These are phyloP conservation scores for Aureobasidium vineae DNA, from an alignment of 2,329 filamentous ascomycete genomes.

Conservation along the genomic window DNA sequence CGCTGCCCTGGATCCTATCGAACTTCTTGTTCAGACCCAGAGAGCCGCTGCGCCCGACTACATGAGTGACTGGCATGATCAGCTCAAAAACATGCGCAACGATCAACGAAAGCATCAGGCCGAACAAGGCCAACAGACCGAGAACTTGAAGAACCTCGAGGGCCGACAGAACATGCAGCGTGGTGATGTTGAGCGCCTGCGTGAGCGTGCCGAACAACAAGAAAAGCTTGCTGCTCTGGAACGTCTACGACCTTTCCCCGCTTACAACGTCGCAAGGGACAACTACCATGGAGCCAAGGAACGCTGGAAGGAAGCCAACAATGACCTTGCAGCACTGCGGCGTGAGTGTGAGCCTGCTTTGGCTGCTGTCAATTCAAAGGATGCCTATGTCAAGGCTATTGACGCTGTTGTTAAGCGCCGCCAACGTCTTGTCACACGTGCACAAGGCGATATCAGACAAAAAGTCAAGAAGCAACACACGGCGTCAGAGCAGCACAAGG, in stretches of 20 bases:
- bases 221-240: slow-evolving; percentile 64
- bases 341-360: slow-evolving; percentile 65
- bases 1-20: slow-evolving; percentile 74
- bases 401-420: slow-evolving; percentile 56
- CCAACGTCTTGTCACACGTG: slow-evolving; percentile 50
- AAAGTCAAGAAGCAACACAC: slow-evolving; percentile 43
- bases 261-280: slow-evolving; percentile 58
- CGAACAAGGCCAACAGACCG: slow-evolving; percentile 32
- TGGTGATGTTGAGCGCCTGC: slow-evolving; percentile 78
- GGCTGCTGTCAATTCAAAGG: slow-evolving; percentile 66
- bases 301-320: slow-evolving; percentile 54
- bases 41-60: slow-evolving; percentile 80
- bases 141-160: slow-evolving; percentile 65
- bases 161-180: slow-evolving; percentile 70
- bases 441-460: slow-evolving; percentile 52
- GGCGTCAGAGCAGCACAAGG: slow-evolving; percentile 41
- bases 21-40: slow-evolving; percentile 80
- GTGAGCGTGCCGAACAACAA: slow-evolving; percentile 69
- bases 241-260: slow-evolving; percentile 62
- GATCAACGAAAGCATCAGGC: slow-evolving; percentile 65
- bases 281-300: slow-evolving; percentile 55
- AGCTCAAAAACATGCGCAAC: slow-evolving; percentile 68
- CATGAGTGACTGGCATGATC: slow-evolving; percentile 74
- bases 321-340: slow-evolving; percentile 61
- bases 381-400: slow-evolving; percentile 62